Base-by-base conservation (phyloP, 306 rosid genomes). In the Prinsepia uniflora region DNA sequence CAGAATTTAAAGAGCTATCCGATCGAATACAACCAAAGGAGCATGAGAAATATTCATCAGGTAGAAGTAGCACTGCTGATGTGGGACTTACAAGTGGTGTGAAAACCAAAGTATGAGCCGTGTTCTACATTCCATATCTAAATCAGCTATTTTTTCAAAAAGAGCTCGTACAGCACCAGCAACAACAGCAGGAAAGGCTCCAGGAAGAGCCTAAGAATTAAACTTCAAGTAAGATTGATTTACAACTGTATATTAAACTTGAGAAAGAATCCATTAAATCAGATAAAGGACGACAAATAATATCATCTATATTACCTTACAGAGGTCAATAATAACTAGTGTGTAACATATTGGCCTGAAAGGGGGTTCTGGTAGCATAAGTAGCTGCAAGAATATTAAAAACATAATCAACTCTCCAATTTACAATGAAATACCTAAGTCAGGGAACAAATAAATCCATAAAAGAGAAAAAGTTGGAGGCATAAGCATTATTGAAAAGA, bases 71-170 rank as follows among this genome's bases (percentile, higher is more conserved):
- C 7, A 47, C 53, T 43, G 63, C 50, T 68, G 17, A 70, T 70
- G 60, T 39, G 54, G 75, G 75, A 87, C 97, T 81, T 88, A 95
- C 99, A 95, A 78, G 75, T 95, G 99, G 77, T 95, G 99, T 56
- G 99, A 89, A 83, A 95, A 95, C 99, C 99, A 95, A 83, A 86
- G 97, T 83, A 95, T 87, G 60, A 95, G 89, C 15, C 99, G 92
- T 50, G 85, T 95, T 55, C 96, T 92, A 77, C 99, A 95, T 80
- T 95, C 99, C 97, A 95, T 95, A 76, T 95, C 99, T 74, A 95
- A 75, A 82, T 95, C 96, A 55, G 86, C 92, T 72, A 95, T 91
- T 84, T 81, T 95, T 78, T 91, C 99, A 72, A 95, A 95, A 65
- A 95, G 90, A 68, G 92, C 86, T 68, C 99, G 97, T 54, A 95